phyloP scores from a whole-genome alignment of 352 stramenopile species.

The Pythium biforme region DNA sequence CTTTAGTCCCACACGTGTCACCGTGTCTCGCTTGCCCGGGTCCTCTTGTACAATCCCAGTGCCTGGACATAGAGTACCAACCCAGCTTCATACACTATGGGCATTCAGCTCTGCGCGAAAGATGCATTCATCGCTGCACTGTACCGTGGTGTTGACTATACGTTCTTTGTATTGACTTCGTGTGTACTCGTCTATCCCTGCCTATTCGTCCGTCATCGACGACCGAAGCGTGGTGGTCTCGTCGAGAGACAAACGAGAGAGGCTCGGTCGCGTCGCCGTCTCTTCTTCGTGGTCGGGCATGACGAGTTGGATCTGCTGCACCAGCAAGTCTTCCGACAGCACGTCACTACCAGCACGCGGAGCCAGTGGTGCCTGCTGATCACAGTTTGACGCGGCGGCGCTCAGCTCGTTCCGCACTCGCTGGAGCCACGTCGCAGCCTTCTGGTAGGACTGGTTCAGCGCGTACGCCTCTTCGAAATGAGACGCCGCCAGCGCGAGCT shows the following conservation, averaged over 20 bases:
- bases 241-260: conserved; percentile 26
- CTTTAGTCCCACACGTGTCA: conserved; percentile 9
- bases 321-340: conserved; percentile 30
- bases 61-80: background rate
- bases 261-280: conserved; percentile 29
- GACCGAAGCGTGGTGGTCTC: conserved; percentile 11
- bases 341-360: background rate
- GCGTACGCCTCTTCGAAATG: conserved; percentile 74
- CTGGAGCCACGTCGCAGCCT: conserved; percentile 80
- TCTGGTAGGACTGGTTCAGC: conserved; percentile 74
- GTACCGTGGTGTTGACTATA: no score
- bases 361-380: background rate
- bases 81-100: background rate
- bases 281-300: conserved; percentile 53
- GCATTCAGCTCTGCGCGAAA: background rate
- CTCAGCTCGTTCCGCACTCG: conserved; percentile 72
- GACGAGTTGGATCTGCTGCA: conserved; percentile 54
- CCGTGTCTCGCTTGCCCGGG: conserved; percentile 5
- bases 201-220: conserved; percentile 3
- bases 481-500: conserved; percentile 53
- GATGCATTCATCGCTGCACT: background rate
- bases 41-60: background rate
- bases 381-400: background rate
- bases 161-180: background rate
- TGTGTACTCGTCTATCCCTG: background rate